Evolutionary conservation across 1,284 basidiomycete genomes (phyloP).

Genomic region (Coniferiporia weirii): DNA sequence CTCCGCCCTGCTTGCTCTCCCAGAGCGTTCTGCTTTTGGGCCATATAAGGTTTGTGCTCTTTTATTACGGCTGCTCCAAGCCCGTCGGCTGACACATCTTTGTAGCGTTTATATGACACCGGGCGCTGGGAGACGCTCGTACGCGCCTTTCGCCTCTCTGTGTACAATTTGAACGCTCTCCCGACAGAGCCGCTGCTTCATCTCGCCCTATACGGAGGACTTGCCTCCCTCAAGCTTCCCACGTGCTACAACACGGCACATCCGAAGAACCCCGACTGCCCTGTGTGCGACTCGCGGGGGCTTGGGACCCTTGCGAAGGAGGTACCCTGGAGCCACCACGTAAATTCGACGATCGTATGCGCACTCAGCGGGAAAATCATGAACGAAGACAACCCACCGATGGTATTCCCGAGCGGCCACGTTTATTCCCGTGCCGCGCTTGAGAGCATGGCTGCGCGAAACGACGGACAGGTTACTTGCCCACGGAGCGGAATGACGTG

Average conservation of each 20-base stretch:
- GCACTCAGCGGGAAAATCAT: conserved; percentile 87
- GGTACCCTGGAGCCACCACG: conserved; percentile 91
- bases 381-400: conserved; percentile 87
- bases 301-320: conserved; percentile 77
- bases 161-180: conserved; percentile 80
- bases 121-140: conserved; percentile 73
- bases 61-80: neutral
- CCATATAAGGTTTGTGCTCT: conserved; percentile 58
- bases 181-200: conserved; percentile 83
- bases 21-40: conserved; percentile 56
- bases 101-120: conserved; percentile 75
- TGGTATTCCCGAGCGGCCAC: conserved; percentile 88
- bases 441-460: conserved; percentile 76
- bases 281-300: conserved; percentile 73
- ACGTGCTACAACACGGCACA: conserved; percentile 54
- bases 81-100: conserved; percentile 4
- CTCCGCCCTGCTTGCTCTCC: conserved; percentile 72
- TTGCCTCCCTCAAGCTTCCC: conserved; percentile 83
- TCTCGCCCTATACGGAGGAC: conserved; percentile 82
- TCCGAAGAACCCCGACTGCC: conserved; percentile 83
- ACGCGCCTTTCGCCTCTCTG: conserved; percentile 75
- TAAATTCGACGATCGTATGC: conserved; percentile 94
- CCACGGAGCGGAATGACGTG: conserved; percentile 70
- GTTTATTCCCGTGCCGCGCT: conserved; percentile 90
- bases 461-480: conserved; percentile 73